Evolutionary conservation across 176 grass and related monocot species (phyloP), one percentile per base, ranked within the genome.

Genomic region (Cenchrus americanus): DNA sequence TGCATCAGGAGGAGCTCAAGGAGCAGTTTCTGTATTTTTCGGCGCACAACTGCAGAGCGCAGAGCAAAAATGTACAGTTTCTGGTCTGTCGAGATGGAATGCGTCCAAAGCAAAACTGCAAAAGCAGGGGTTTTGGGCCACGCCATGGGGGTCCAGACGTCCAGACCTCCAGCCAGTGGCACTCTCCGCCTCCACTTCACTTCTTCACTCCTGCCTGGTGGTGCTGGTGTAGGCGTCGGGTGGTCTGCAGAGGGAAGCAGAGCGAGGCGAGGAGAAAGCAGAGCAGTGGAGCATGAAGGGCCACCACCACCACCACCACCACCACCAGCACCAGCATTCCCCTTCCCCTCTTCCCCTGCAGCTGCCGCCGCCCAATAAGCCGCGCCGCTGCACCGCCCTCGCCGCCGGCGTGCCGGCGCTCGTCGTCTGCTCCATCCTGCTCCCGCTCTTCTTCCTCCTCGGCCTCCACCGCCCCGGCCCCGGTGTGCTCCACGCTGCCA

Each of bases 381-480:
- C 34, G 86, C 88, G 95, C 62, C 85, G 92, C 2, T 94, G 94
- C 80, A 81, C 43, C 5, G 84, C 57, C 19, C 87, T 88, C 7
- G 90, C 92, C 4, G 77, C 80, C 13, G 90, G 86, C 4, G 95
- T 94, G 66, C 86, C 93, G 49, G 88, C 78, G 48, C 81, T 94
- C 3, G 92, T 97, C 67, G 42, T 94, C 83, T 91, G 84, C 80
- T 97, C 95, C 24, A 64, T 91, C 49, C 88, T 97, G n/a, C 90
- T 92, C 15, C 90, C 90, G 1, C 87, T 94, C 62, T 86, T 73
- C 69, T 94, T 92, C 86, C 88, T 97, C 59, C 77, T 97, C 72
- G 88, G 75, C 67, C 88, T 97, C 85, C 90, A 92, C 61, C 92
- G 34, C 34, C 34, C 34, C 34, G 34, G 87, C 49, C 82, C 85